Evolutionary conservation across 164 flowering plant species (phyloP), one percentile per base, ranked within the genome.

Genomic region (Malania oleifera): DNA sequence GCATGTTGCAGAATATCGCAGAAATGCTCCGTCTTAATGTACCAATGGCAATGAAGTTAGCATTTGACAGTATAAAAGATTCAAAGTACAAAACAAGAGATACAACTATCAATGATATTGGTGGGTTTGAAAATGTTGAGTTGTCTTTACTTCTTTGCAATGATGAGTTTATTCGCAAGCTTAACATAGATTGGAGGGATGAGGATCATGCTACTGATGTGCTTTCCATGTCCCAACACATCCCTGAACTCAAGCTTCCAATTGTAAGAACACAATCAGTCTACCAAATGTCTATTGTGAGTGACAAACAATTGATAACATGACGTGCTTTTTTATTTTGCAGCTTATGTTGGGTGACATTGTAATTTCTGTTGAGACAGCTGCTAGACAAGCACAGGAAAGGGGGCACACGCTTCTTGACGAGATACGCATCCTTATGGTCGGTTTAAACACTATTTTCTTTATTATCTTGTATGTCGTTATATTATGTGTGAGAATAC

Each of bases 331-430:
- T 41, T 61, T 54, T 34, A 31, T 57, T 29, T 67, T 63, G 67
- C 85, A 93, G 99, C 92, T 93, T 67, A 90, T 90, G 98, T 59
- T 93, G 68, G 98, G 96, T 29, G 99, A 93, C 66, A 80, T 93
- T 46, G 95, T 87, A 12, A 88, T 93, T 62, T 93, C 99, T 54
- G 85, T 86, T 37, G 99, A 93, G 84, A 90, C 95, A 26, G 96
- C 97, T 61, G 87, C 96, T 62, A 78, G 87, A 61, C 99, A 93
- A 67, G 97, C 97, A 40, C 83, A 76, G 66, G 99, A 87, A 75
- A 82, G 99, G 76, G 96, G 96, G 7, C 96, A 88, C 65, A 67
- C 84, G 34, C 87, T 90, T 65, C 75, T 93, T 48, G 97, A 93
- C 74, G 99, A 93, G 79, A 90, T 88, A 65, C 92, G 97, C 55